Evolutionary conservation across 1,139 yeast genomes (phyloP), one percentile per base, ranked within the genome.

Genomic region (Sugiyamaella neomexicana): DNA sequence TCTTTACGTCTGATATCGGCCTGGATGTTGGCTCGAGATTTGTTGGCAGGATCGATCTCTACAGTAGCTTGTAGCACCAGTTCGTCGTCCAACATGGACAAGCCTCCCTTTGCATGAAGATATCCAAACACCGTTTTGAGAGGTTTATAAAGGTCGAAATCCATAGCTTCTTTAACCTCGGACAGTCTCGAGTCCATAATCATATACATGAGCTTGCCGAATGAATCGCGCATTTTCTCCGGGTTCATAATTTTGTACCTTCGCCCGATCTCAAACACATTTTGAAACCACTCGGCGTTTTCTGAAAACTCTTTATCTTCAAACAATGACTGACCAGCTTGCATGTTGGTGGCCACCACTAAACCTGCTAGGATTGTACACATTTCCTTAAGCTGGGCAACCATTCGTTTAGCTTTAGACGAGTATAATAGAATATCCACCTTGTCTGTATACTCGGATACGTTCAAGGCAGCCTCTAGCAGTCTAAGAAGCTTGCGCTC

Each of bases 241-340:
- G 93, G 93, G 65, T 85, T 85, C 89, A 85, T 83, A 60, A 86
- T 81, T 65, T 85, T 85, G 70, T 85, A 85, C 50, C 93, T 75
- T 61, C 93, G 76, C 25, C 93, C 93, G 57, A 85, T 80, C 68
- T 85, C 93, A 67, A 85, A 85, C 13, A 85, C 73, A 41, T 69
- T 71, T 64, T 85, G 77, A 66, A 81, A 85, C 89, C 90, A 85
- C 40, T 78, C 81, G 1, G 85, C 83, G 65, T 85, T 83, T 55
- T 80, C 83, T 37, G 79, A 73, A 62, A 83, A 85, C 60, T 83
- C 83, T 63, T 82, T 82, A 65, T 82, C 79, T 57, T 81, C 80
- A 45, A 86, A 75, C 57, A 86, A 72, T 47, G 72, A 75, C 60
- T 81, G 82, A 5, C 93, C 93, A 27, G 75, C 72, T 65, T 84